Percentiles rank a stretch among this genome's conserved stretches.
phyloP scores from a whole-genome alignment of 257 asterid species.

The Primulina tabacum region DNA sequence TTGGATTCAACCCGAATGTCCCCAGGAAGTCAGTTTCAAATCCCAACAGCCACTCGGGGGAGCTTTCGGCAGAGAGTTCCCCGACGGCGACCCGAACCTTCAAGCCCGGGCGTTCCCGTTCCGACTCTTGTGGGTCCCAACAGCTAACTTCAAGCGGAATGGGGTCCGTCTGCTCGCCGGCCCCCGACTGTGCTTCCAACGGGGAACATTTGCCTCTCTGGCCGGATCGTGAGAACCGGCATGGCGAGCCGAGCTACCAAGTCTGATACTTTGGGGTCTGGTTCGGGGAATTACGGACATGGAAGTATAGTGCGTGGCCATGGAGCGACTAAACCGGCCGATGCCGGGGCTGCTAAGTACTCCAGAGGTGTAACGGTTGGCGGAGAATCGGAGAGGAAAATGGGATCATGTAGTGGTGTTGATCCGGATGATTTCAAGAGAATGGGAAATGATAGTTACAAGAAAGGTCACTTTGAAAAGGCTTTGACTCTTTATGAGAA shows the following conservation, averaged over 20 bases:
- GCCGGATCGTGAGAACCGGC: conserved; percentile 51
- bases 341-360: neutral
- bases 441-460: conserved; percentile 70
- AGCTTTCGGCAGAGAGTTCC: conserved; percentile 54
- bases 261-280: conserved; percentile 54
- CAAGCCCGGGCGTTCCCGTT: conserved; percentile 37
- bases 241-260: conserved; percentile 46
- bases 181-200: conserved; percentile 43
- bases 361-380: conserved; percentile 12
- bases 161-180: conserved; percentile 46
- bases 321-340: conserved; percentile 31
- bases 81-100: conserved; percentile 29
- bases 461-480: conserved; percentile 58
- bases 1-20: conserved; percentile 26
- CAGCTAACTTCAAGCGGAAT: conserved; percentile 32
- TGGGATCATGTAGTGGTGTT: conserved; percentile 26
- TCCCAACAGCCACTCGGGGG: conserved; percentile 51
- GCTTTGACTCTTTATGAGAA: conserved; percentile 71
- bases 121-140: conserved; percentile 38
- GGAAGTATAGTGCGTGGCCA: conserved; percentile 69
- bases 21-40: conserved; percentile 39
- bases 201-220: conserved; percentile 72
- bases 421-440: conserved; percentile 87
- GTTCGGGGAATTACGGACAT: conserved; percentile 59
- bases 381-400: conserved; percentile 31